These are phyloP conservation scores for Brassica incana DNA, from an alignment of 345 rosid species.

Conservation along the genomic window DNA sequence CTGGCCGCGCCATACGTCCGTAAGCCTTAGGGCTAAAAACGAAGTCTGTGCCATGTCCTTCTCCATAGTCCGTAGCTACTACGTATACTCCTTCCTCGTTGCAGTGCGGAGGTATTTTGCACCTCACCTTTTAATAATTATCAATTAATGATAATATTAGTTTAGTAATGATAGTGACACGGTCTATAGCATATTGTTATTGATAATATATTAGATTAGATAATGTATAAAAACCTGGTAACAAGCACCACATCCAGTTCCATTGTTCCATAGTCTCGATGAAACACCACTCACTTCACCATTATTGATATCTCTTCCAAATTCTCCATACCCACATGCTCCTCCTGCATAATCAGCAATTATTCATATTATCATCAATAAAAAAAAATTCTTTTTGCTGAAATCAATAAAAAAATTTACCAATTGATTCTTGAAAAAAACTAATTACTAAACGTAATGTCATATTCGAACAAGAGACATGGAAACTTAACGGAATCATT, in stretches of 20 bases:
- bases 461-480: background rate
- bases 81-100: conserved; percentile 59
- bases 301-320: conserved; percentile 69
- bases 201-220: background rate
- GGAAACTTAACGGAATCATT: background rate
- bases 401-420: background rate
- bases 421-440: background rate
- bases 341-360: conserved; percentile 50
- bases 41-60: conserved; percentile 78
- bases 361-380: background rate
- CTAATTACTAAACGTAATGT: background rate
- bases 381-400: too few species aligned
- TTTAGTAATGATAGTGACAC: conserved; percentile 1
- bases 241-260: conserved; percentile 91
- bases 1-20: conserved; percentile 50
- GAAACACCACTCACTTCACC: conserved; percentile 85
- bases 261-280: conserved; percentile 59
- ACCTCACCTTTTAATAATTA: conserved; percentile 57
- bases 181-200: background rate
- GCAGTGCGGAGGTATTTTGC: conserved; percentile 61
- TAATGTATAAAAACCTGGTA: conserved; percentile 59
- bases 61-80: conserved; percentile 83
- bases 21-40: conserved; percentile 71
- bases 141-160: background rate
- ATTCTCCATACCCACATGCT: conserved; percentile 81